These are phyloP conservation scores for Lichina pygmaea DNA, from an alignment of 495 filamentous ascomycete genomes.

Conservation along the genomic window DNA sequence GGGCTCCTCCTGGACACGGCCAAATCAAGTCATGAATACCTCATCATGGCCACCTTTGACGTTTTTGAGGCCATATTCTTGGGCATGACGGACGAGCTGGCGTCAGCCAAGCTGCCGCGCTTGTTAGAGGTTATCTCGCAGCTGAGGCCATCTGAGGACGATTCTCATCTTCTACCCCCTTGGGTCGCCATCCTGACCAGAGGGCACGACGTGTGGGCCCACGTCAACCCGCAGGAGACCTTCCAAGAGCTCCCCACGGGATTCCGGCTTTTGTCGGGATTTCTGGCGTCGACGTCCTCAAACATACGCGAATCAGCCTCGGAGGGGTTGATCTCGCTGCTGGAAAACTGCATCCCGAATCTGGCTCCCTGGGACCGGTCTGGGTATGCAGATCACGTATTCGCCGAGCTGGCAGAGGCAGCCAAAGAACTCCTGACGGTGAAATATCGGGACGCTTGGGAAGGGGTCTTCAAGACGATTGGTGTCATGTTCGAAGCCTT, in stretches of 20 bases:
- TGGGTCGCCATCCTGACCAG: conserved; percentile 90
- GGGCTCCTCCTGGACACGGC: conserved; percentile 73
- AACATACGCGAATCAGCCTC: conserved; percentile 85
- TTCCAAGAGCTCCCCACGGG: conserved; percentile 66
- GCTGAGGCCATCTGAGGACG: conserved; percentile 65
- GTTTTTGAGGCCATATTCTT: conserved; percentile 91
- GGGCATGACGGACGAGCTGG: conserved; percentile 62
- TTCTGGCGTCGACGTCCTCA: conserved; percentile 62
- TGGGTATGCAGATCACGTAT: conserved; percentile 59
- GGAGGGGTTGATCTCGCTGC: conserved; percentile 79
- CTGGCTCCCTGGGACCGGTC: conserved; percentile 63
- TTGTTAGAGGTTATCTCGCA: conserved; percentile 71
- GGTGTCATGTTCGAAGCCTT: conserved; percentile 70
- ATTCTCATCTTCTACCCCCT: conserved; percentile 75
- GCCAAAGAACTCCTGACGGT: conserved; percentile 51
- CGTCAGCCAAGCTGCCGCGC: conserved; percentile 66
- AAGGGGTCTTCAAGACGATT: conserved; percentile 77
- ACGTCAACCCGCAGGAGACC: conserved; percentile 61
- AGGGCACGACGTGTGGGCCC: conserved; percentile 79
- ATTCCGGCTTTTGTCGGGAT: conserved; percentile 47
- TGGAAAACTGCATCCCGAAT: conserved; percentile 63
- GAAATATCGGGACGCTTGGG: conserved; percentile 84
- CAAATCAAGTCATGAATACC: conserved; percentile 67
- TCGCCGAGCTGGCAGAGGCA: conserved; percentile 44
- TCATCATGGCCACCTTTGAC: conserved; percentile 86